Evolutionary conservation across 306 rosid species (phyloP).

Genomic region (Castanea sativa): DNA sequence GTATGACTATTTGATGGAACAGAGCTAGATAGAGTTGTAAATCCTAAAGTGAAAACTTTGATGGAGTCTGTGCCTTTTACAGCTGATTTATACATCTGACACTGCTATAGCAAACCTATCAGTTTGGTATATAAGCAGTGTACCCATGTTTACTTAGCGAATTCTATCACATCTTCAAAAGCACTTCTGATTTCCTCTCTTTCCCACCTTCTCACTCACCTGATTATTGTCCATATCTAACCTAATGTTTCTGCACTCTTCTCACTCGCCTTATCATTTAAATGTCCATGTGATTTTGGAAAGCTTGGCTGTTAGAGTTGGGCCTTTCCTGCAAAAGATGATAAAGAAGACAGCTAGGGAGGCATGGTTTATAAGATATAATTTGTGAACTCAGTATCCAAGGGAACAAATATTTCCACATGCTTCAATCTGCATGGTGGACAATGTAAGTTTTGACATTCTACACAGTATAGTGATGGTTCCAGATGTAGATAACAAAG

Average conservation of each 20-base stretch:
- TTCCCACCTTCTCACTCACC: background rate
- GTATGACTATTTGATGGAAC: too few relatives aligned
- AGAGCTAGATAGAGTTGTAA: background rate
- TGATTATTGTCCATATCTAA: background rate
- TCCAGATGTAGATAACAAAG: background rate
- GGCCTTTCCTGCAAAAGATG: background rate
- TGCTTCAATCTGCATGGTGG: background rate
- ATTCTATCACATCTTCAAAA: background rate
- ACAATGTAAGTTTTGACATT: background rate
- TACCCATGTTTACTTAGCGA: background rate
- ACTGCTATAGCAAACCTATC: background rate
- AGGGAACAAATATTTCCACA: background rate
- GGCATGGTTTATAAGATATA: too few relatives aligned
- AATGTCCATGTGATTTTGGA: background rate
- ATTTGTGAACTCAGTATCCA: background rate
- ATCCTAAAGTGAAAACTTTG: background rate
- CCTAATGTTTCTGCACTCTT: background rate
- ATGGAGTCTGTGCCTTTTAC: background rate
- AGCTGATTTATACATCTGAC: background rate
- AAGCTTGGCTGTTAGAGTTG: background rate
- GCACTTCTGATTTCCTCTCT: background rate
- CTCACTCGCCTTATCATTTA: background rate
- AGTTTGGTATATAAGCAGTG: background rate
- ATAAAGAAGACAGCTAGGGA: background rate
- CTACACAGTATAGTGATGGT: background rate